These are phyloP conservation scores for Phialophora chinensis DNA, from an alignment of 2,329 filamentous ascomycete species.

Conservation along the genomic window DNA sequence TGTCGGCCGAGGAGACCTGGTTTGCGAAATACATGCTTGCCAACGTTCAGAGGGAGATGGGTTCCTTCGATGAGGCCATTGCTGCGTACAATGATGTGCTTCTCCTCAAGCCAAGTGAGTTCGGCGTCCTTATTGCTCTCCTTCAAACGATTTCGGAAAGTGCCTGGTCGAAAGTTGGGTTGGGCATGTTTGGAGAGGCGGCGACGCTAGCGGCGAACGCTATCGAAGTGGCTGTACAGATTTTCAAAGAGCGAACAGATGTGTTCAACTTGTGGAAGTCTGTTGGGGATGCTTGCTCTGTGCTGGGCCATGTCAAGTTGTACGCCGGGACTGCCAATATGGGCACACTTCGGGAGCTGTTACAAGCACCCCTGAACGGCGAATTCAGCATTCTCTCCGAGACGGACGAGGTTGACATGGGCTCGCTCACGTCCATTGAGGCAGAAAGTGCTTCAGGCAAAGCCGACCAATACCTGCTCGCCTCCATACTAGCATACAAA, in stretches of 20 bases:
- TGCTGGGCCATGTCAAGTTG: conserved; percentile 80
- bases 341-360: conserved; percentile 25
- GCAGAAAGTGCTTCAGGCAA: conserved; percentile 43
- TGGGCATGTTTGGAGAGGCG: conserved; percentile 85
- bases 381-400: conserved; percentile 69
- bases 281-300: conserved; percentile 82
- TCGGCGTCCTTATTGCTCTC: conserved; percentile 84
- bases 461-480: conserved; percentile 65
- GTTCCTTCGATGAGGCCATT: conserved; percentile 86
- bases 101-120: conserved; percentile 70
- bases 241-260: conserved; percentile 66
- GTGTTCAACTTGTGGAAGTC: conserved; percentile 97
- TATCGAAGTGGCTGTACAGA: conserved; percentile 69
- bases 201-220: conserved; percentile 71
- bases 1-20: conserved; percentile 75
- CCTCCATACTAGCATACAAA: conserved; percentile 84
- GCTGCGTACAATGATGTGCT: conserved; percentile 77
- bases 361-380: conserved; percentile 41
- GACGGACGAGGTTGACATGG: conserved; percentile 63
- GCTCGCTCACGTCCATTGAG: conserved; percentile 34
- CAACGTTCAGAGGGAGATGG: conserved; percentile 90
- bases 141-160: conserved; percentile 87
- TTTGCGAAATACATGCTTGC: conserved; percentile 97
- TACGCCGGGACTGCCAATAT: conserved; percentile 68
- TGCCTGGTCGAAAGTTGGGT: conserved; percentile 76